Evolutionary conservation across 371 early-diverging fungal genomes (phyloP).

Genomic region (Mucor mucedo): DNA sequence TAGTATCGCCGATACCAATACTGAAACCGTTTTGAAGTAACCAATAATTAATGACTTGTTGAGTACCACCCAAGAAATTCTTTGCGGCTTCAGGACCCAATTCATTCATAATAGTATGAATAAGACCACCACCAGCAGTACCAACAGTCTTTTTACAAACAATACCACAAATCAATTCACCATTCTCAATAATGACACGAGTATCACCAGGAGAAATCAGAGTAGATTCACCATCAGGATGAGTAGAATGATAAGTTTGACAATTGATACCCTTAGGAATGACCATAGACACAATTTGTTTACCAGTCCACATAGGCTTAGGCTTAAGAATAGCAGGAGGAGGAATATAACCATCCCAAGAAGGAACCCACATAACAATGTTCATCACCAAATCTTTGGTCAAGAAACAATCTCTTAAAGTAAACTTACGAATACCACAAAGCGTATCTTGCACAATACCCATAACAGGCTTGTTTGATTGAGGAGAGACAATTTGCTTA

Average conservation of each 20-base stretch:
- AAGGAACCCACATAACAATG: conserved; percentile 93
- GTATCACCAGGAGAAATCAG: conserved; percentile 92
- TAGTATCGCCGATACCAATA: conserved; percentile 99
- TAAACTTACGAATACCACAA: conserved; percentile 97
- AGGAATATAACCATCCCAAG: conserved; percentile 96
- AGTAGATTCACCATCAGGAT: conserved; percentile 82
- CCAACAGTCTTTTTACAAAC: conserved; percentile 99
- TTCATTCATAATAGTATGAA: conserved; percentile 98
- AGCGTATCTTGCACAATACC: conserved; percentile 99
- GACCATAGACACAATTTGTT: conserved; percentile 95
- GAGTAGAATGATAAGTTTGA: conserved; percentile 77
- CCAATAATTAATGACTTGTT: conserved; percentile 97
- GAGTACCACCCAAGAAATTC: conserved; percentile 94
- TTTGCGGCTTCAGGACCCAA: conserved; percentile 91
- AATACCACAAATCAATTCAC: conserved; percentile 94
- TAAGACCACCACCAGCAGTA: conserved; percentile 89
- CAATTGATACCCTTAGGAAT: conserved; percentile 94
- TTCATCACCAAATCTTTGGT: conserved; percentile 94
- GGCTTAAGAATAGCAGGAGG: conserved; percentile 97
- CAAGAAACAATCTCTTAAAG: conserved; percentile 94
- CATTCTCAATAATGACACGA: conserved; percentile 93
- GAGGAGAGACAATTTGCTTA: conserved; percentile 98
- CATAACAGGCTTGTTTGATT: conserved; percentile 99
- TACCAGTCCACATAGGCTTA: conserved; percentile 97
- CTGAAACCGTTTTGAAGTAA: conserved; percentile 94